Evolutionary conservation across 805 yeast species (phyloP).

Genomic region (Brettanomyces nanus): DNA sequence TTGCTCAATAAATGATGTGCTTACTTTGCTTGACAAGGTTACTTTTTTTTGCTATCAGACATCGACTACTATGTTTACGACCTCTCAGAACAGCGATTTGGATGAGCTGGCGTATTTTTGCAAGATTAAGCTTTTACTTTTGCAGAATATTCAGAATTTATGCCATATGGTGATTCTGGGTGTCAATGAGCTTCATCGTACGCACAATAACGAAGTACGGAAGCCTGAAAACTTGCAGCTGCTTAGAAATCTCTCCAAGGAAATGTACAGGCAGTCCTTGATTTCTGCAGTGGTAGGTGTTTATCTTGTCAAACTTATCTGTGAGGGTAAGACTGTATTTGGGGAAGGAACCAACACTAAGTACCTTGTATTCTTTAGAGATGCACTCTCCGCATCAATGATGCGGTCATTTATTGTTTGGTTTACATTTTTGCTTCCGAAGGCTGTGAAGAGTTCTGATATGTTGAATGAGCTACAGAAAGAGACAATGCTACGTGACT

Average conservation of each 20-base stretch:
- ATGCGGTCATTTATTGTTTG: background rate
- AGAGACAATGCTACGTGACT: background rate
- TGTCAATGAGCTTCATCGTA: background rate
- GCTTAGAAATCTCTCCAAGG: background rate
- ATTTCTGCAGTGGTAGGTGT: slow-evolving; percentile 3
- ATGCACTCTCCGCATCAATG: background rate
- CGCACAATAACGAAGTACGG: too few species aligned
- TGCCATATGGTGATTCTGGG: background rate
- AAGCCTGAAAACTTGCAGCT: background rate
- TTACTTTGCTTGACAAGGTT: slow-evolving; percentile 1
- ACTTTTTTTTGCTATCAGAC: background rate
- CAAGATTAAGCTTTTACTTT: background rate
- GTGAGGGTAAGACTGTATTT: background rate
- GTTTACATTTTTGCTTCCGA: background rate
- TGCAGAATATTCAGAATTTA: background rate
- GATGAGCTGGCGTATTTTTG: slow-evolving; percentile 1
- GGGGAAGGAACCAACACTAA: background rate
- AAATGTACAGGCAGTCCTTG: background rate
- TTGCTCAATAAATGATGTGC: background rate
- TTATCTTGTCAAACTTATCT: slow-evolving; percentile 6
- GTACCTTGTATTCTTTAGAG: slow-evolving; percentile 2
- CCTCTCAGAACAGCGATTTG: background rate
- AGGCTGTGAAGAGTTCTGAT: background rate
- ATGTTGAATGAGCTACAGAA: background rate
- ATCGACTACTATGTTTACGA: background rate